Conservation (phyloP, 306 rosid species). For the Vigna angularis region DNA sequence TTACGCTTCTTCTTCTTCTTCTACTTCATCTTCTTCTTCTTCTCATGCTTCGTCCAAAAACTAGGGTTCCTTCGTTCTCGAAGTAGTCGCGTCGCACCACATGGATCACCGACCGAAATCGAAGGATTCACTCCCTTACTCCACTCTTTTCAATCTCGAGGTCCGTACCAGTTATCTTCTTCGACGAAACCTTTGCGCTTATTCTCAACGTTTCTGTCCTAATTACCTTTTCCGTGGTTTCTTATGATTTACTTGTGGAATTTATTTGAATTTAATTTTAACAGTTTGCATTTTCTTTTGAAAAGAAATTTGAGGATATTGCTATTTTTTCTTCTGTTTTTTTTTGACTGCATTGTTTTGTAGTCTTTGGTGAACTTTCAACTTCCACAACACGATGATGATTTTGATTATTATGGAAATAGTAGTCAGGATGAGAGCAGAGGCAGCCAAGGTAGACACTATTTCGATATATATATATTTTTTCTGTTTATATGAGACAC, state of each 20-base stretch:
- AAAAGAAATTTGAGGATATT: conserved; percentile 1
- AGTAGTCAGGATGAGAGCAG: conserved; percentile 99
- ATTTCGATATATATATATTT: conserved; percentile 9
- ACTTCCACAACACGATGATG: conserved; percentile 92
- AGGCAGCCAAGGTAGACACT: conserved; percentile 80
- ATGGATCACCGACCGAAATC: conserved; percentile 77
- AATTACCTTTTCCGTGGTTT: neutral
- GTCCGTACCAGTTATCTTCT: conserved; percentile 45
- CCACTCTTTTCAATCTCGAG: conserved; percentile 88
- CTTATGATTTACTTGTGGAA: conserved; percentile 25
- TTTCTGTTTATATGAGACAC: conserved; percentile 14
- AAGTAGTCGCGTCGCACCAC: conserved; percentile 38
- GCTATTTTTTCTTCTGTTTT: conserved; percentile 20
- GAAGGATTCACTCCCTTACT: conserved; percentile 66
- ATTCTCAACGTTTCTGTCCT: conserved; percentile 1
- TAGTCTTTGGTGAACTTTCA: conserved; percentile 95
- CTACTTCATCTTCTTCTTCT: conserved; percentile 20
- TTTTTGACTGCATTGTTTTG: conserved; percentile 55
- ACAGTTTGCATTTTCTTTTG: neutral
- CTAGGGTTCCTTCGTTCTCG: conserved; percentile 41
- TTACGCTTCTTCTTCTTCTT: conserved; percentile 35
- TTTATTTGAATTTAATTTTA: conserved; percentile 33
- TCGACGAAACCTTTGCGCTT: conserved; percentile 2
- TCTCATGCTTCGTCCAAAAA: conserved; percentile 41
- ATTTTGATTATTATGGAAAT: conserved; percentile 87